Evolutionary conservation across 2,329 filamentous ascomycete genomes (phyloP).

Genomic region (Ascochyta fabae): DNA sequence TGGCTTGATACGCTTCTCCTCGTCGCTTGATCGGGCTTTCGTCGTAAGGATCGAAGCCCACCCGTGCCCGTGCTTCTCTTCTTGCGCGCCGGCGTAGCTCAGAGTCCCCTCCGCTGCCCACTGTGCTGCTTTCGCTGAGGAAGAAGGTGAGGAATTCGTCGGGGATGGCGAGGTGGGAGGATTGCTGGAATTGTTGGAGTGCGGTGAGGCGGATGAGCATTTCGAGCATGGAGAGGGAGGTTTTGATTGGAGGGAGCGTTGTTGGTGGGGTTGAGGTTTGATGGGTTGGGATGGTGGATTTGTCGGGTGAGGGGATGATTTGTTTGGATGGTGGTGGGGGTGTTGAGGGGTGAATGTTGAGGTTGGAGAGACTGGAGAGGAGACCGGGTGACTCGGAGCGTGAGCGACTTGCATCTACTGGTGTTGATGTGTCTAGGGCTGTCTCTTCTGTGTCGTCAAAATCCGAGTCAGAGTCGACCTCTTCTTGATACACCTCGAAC

Average conservation of each 20-base stretch:
- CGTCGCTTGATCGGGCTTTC: constrained; percentile 71
- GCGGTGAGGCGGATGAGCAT: constrained; percentile 85
- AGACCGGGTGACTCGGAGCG: constrained; percentile 52
- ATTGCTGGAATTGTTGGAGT: constrained; percentile 90
- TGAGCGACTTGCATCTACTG: constrained; percentile 19
- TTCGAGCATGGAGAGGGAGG: constrained; percentile 81
- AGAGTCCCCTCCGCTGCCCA: constrained; percentile 68
- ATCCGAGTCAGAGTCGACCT: constrained; percentile 63
- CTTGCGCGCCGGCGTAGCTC: constrained; percentile 66
- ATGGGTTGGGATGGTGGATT: constrained; percentile 20
- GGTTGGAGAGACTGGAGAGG: constrained; percentile 53
- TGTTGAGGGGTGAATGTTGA: constrained; percentile 50
- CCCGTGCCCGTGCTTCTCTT: constrained; percentile 64
- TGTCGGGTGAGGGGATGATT: constrained; percentile 35
- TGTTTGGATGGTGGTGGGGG: constrained; percentile 21
- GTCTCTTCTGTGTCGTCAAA: constrained; percentile 48
- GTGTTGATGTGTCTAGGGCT: constrained; percentile 22
- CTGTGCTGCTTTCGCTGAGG: constrained; percentile 71
- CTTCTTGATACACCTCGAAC: constrained; percentile 79
- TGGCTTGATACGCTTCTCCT: constrained; percentile 69
- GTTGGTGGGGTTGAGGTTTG: constrained; percentile 21
- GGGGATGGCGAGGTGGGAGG: constrained; percentile 84
- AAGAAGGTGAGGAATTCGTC: constrained; percentile 92
- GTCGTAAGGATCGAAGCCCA: constrained; percentile 76
- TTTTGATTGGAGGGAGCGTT: constrained; percentile 61